Base-by-base conservation (phyloP, 441 rosid species). In the Omphalea diandra region DNA sequence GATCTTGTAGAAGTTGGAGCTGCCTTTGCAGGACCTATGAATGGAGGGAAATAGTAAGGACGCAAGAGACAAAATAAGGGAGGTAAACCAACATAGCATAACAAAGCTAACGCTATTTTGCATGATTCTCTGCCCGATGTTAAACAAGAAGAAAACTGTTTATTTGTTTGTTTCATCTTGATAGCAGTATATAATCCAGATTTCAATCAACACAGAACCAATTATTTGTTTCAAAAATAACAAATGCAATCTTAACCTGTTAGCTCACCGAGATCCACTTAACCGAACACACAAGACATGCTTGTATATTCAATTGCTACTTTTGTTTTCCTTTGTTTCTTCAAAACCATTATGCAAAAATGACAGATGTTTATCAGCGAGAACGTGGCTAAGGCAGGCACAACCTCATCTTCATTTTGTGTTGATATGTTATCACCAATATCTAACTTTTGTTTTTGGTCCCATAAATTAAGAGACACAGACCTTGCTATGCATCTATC, bases 11-110 rank as follows among this genome's bases (percentile, higher is more conserved):
- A 63, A 41, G 52, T 57, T 79, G 77, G 7, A 80, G 85, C 69
- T 80, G 84, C 54, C 72, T 76, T 70, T 77, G 84, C 67, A 82
- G 76, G 46, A 68, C 74, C 88, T 81, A 55, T 40, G 57, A 7
- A 52, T 2, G 8, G 41, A 7, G 33, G 5, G 33, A 47, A 32
- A 27, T 36, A 7, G 10, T 8, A 17, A 69, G 0, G 0, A 24
- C 0, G 8, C n/a, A 4, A 54, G 26, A 12, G 14, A 24, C 6
- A 26, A 55, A 46, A 47, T 0, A 43, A 4, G 22, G 1, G 3
- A 24, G 17, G 31, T 26, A 27, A 54, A 26, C 14, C 5, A 8
- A 35, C 8, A 33, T 8, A n/a, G 44, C n/a, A 7, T 14, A 12
- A 17, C 8, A 27, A 29, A 59, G 38, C 4, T 31, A 22, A 35